Conservation (phyloP, 1,284 basidiomycete genomes). For the Uromyces viciae-fabae region DNA sequence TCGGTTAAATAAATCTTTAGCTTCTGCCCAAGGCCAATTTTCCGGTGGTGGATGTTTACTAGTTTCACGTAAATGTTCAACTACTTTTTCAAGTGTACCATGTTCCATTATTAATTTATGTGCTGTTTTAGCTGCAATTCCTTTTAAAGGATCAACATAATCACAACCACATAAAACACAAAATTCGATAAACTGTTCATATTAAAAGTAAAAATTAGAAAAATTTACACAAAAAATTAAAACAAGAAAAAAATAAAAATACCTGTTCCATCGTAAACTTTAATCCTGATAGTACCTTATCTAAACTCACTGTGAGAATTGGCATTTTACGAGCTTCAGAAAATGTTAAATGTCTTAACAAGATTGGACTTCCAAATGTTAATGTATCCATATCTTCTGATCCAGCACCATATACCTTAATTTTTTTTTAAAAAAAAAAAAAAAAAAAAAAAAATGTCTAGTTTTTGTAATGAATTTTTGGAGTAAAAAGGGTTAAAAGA, state of each 20-base stretch:
- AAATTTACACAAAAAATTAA: background rate
- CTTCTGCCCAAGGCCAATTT: conserved; percentile 51
- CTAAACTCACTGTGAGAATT: conserved; percentile 86
- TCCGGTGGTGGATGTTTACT: conserved; percentile 56
- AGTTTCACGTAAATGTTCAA: conserved; percentile 77
- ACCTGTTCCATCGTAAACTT: conserved; percentile 88
- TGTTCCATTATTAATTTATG: conserved; percentile 87
- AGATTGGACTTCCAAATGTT: conserved; percentile 85
- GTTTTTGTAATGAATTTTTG: no score
- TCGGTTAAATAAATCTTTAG: conserved; percentile 51
- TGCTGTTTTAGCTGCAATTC: conserved; percentile 91
- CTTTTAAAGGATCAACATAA: conserved; percentile 93
- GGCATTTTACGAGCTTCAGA: conserved; percentile 98
- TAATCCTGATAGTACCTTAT: conserved; percentile 78
- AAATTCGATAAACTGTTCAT: conserved; percentile 80
- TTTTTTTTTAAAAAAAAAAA: conserved; percentile 56
- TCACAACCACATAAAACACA: conserved; percentile 97
- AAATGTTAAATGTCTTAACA: conserved; percentile 93
- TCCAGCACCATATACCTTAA: conserved; percentile 93
- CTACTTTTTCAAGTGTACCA: conserved; percentile 72
- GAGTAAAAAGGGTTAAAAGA: background rate
- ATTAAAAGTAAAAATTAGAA: background rate
- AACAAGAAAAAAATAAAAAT: background rate
- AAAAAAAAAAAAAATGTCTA: background rate
- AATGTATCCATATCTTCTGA: conserved; percentile 99